These are phyloP conservation scores for Apiospora hydei DNA, from an alignment of 2,329 filamentous ascomycete species.

Conservation along the genomic window DNA sequence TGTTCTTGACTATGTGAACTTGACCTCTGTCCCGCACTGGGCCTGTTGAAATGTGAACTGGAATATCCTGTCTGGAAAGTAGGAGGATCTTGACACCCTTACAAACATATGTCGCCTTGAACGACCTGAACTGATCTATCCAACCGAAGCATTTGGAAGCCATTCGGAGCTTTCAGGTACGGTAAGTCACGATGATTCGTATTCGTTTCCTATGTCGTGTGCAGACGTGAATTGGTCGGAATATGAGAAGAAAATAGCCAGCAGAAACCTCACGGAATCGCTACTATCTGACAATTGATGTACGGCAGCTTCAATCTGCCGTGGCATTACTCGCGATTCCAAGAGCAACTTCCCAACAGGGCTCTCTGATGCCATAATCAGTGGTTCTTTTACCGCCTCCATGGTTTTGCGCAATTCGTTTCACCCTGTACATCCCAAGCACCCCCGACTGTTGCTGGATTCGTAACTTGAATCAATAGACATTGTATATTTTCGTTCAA, in stretches of 20 bases:
- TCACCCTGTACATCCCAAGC: constrained; percentile 62
- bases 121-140: background rate
- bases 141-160: background rate
- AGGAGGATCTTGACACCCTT: background rate
- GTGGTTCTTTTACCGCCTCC: constrained; percentile 27
- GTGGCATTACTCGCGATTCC: constrained; percentile 61
- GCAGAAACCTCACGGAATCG: constrained; percentile 45
- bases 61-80: background rate
- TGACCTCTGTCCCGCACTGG: background rate
- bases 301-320: constrained; percentile 63
- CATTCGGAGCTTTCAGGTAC: background rate
- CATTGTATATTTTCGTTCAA: background rate
- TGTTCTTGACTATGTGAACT: constrained; percentile 23
- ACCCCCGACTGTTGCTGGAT: background rate
- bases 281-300: constrained; percentile 60
- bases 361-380: constrained; percentile 66
- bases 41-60: constrained; percentile 15
- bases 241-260: constrained; percentile 8
- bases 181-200: background rate
- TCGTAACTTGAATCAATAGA: background rate
- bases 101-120: background rate
- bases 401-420: constrained; percentile 67
- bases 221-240: background rate
- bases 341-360: constrained; percentile 57
- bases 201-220: background rate